phyloP scores from a whole-genome alignment of 768 basidiomycete genomes.

The Auriscalpium vulgare region DNA sequence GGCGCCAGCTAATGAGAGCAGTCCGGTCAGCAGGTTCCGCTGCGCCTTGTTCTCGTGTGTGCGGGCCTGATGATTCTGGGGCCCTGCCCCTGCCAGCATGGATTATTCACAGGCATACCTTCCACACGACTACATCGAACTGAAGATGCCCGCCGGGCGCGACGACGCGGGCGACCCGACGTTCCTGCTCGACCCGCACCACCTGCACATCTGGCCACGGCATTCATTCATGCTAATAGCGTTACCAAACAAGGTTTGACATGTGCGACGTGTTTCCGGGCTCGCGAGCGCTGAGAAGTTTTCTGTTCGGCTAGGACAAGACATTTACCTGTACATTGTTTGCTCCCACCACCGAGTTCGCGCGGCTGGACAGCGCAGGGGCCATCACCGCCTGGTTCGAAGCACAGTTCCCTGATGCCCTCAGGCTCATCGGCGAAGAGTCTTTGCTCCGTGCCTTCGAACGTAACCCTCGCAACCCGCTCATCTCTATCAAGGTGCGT shows the following conservation, averaged over 20 bases:
- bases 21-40: constrained; percentile 55
- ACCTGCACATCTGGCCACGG: constrained; percentile 99
- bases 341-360: constrained; percentile 72
- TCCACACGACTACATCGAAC: constrained; percentile 91
- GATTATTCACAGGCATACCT: constrained; percentile 94
- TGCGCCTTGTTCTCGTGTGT: constrained; percentile 17
- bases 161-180: constrained; percentile 50
- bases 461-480: constrained; percentile 78
- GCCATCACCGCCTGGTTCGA: constrained; percentile 68
- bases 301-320: constrained; percentile 50
- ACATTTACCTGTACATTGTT: constrained; percentile 97
- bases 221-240: constrained; percentile 99
- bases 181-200: constrained; percentile 87
- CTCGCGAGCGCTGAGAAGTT: constrained; percentile 10
- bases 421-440: constrained; percentile 77
- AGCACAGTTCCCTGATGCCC: constrained; percentile 81
- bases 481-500: constrained; percentile 88
- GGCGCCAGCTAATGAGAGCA: constrained; percentile 92
- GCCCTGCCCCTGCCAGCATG: constrained; percentile 50
- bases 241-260: constrained; percentile 86
- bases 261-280: constrained; percentile 19
- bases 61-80: background rate
- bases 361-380: constrained; percentile 53
- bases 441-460: constrained; percentile 69
- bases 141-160: constrained; percentile 83